Base-by-base conservation (phyloP, 1,139 yeast genomes). In the Pichia sp. region DNA sequence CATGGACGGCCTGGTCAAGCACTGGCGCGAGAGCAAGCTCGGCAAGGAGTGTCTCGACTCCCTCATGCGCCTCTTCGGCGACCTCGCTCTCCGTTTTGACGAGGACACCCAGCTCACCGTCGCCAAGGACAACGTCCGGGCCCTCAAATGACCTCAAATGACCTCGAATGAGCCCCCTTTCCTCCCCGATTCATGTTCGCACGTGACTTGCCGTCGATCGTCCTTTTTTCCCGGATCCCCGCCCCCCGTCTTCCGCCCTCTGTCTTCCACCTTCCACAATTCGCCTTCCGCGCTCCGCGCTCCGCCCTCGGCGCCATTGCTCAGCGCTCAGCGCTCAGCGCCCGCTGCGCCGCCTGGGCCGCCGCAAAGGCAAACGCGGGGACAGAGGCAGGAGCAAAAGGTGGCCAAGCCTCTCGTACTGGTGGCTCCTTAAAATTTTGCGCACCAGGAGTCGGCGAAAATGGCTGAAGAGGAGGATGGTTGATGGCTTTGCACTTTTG, bases 1-100 rank as follows among this genome's bases (percentile, higher is more conserved):
- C n/a, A 50, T 50, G 52, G 52, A 50, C 31, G 52, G 52, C 13
- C 36, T 50, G 19, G 38, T 50, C 42, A 50, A 50, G 41, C 52
- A 50, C 26, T 50, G 52, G 52, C 38, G 46, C 13, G 52, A 50
- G 48, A 43, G 48, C 31, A 44, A 38, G 32, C 32, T 42, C 6
- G 52, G 52, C 13, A 16, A 26, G 11, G 44, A 43, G n/a, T 50
- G 52, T 44, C 47, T 50, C 19, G 34, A 16, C 15, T 34, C 47
- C n/a, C 16, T 50, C 4, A 38, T 45, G 13, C n/a, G 13, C 8
- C 32, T 50, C 3, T 50, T 50, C 41, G 52, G 48, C 30, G 52
- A 36, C 26, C 15, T 45, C 4, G 5, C 36, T n/a, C 11, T 43
- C 10, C 13, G 32, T 4, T 36, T 30, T n/a, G 45, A 45, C 31